Base-by-base conservation (phyloP, 192 early-diverging fungal species). In the Coemansia aciculifera region DNA sequence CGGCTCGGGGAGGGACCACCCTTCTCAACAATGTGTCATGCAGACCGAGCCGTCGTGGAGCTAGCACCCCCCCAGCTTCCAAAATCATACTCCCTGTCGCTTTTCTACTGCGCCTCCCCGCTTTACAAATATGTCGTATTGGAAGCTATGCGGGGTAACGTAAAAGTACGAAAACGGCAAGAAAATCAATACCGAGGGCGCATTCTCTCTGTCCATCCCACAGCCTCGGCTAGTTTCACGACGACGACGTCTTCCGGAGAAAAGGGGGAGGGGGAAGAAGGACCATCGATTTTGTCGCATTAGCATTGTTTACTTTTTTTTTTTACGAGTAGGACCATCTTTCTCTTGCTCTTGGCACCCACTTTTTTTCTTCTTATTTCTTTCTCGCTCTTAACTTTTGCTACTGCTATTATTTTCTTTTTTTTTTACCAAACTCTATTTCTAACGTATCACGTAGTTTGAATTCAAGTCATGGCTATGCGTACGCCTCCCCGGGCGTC, bases 401-500 rank as follows among this genome's bases (percentile, higher is more conserved):
- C 19, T 49, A 29, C 51, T 29, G 51, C 51, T 54, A 54, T 29
- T 29, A 54, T 21, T 48, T 48, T 48, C 19, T 13, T 9, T 46
- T 8, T 19, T n/a, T 21, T 21, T 21, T 21, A 9, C 46, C 27
- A 52, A 37, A 23, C 5, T 44, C 27, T 32, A 54, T 15, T 42
- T 13, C 10, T 38, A 38, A 42, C 9, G 39, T 42, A 15, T 13
- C 13, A 13, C 3, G 9, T 40, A 40, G 39, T 13, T 40, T 40
- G 12, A 38, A 40, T 11, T 40, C 17, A 11, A 56, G 24, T 27
- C 38, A 65, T 61, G 70, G 56, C 57, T 65, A 60, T 54, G 34
- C 64, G 56, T n/a, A 62, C 60, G 7, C 64, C 63, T 32, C 71
- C 71, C n/a, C 71, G 64, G 27, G 17, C 31, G 2, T 66, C 71